These are phyloP conservation scores for Aegle marmelos DNA, from an alignment of 345 rosid genomes.

Conservation along the genomic window DNA sequence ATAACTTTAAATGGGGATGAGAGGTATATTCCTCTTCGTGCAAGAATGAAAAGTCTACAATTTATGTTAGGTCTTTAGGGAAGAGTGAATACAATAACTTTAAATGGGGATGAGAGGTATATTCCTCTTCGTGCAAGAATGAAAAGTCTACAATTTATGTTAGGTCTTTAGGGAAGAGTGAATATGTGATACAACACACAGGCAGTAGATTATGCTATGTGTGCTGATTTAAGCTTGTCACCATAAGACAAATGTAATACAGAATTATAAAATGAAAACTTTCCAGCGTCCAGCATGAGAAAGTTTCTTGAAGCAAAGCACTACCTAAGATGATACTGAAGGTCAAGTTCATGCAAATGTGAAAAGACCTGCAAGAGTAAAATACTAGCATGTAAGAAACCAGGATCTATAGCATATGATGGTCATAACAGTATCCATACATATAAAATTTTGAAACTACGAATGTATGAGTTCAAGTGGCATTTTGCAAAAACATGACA, in stretches of 20 bases:
- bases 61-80: neutral
- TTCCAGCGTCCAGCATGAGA: neutral
- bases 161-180: neutral
- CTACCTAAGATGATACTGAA: constrained; percentile 88
- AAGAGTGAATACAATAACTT: too few species aligned
- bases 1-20: neutral
- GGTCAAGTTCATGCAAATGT: constrained; percentile 92
- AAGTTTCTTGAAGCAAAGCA: constrained; percentile 3
- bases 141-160: neutral
- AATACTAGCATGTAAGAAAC: neutral
- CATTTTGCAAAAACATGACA: neutral
- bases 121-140: neutral
- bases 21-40: neutral
- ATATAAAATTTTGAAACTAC: neutral
- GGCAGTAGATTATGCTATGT: neutral
- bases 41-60: neutral
- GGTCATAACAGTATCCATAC: neutral
- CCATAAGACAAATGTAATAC: neutral
- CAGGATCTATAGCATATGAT: neutral
- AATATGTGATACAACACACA: neutral
- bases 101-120: neutral
- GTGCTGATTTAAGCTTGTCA: neutral
- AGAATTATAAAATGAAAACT: neutral
- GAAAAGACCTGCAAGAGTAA: constrained; percentile 68
- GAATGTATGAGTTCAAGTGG: neutral